A percentile compares a stretch with the other conserved stretches of the same genome.
These are phyloP conservation scores for Colletotrichum sp. DNA, from an alignment of 2,329 filamentous ascomycete genomes.

Conservation along the genomic window DNA sequence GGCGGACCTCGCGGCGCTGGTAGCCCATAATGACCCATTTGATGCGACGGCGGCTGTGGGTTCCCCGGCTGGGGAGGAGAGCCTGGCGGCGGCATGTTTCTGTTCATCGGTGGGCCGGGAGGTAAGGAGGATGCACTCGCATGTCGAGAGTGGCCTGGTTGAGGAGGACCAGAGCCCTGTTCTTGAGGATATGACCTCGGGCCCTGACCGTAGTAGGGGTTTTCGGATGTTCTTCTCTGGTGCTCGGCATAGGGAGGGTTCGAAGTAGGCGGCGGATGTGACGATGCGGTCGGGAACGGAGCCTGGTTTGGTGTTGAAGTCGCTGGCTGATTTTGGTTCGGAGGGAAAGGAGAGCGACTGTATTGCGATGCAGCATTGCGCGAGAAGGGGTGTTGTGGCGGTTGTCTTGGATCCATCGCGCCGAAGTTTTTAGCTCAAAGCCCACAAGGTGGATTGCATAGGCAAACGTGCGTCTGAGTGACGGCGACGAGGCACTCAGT, in stretches of 20 bases:
- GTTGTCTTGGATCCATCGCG: conserved; percentile 38
- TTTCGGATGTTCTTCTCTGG: conserved; percentile 46
- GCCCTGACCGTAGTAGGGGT: conserved; percentile 42
- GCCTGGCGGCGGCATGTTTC: conserved; percentile 50
- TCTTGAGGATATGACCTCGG: conserved; percentile 37
- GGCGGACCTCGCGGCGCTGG: conserved; percentile 51
- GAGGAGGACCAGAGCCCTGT: conserved; percentile 30
- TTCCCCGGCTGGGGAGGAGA: conserved; percentile 46
- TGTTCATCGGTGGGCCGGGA: conserved; percentile 39
- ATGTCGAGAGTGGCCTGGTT: conserved; percentile 44
- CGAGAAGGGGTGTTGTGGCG: conserved; percentile 35
- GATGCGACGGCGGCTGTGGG: conserved; percentile 32
- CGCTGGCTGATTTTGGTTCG: neutral
- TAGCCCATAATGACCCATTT: conserved; percentile 46
- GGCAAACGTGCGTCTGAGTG: conserved; percentile 13
- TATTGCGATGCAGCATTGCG: conserved; percentile 30
- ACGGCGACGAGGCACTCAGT: neutral
- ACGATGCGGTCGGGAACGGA: conserved; percentile 18
- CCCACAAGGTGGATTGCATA: conserved; percentile 1
- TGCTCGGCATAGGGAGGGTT: conserved; percentile 34
- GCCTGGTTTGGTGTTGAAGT: conserved; percentile 20
- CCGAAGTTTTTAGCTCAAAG: conserved; percentile 39
- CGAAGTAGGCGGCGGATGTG: conserved; percentile 11
- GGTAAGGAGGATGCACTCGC: conserved; percentile 50
- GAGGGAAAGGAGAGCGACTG: conserved; percentile 31